Base-by-base conservation (phyloP, 1,284 basidiomycete species). In the Leucoagaricus sp. region DNA sequence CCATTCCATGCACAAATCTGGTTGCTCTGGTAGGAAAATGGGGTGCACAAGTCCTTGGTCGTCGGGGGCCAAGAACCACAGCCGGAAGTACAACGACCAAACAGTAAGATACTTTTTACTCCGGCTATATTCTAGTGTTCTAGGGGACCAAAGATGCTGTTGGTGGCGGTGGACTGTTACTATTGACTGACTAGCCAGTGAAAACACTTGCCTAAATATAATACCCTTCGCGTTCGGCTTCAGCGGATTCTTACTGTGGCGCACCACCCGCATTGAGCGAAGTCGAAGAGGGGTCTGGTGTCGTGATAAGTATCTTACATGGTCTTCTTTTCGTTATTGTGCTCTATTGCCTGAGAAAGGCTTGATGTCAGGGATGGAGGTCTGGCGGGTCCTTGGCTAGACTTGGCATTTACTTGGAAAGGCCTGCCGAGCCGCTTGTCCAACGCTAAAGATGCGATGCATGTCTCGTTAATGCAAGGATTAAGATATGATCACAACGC, bases 1-100 rank as follows among this genome's bases (percentile, higher is more conserved):
- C 45, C 45, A 54, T 54, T 54, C 34, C 17, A 29, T 28, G 28
- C 21, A 17, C 25, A 23, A 25, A 54, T 40, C 15, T 21, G 34
- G 53, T 47, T 45, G 31, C 38, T 46, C 40, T 21, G 5, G 36
- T n/a, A n/a, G 15, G 17, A n/a, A 12, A 44, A 34, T 47, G 51
- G 51, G 51, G 19, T 36, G n/a, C 13, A 31, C 7, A 47, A n/a
- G 5, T 53, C 44, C 45, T 53, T 47, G 52, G 7, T 47, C 21
- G 19, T 53, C 52, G 44, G 52, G 34, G 52, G 12, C 49, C 6
- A 33, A 33, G 23, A 41, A 41, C 5, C n/a, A n/a, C n/a, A n/a
- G n/a, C n/a, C n/a, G n/a, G n/a, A n/a, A 10, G 4, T 6, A 9
- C 21, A 42, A 21, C 15, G 13, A 23, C 47, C 31, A 28, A n/a